These are phyloP conservation scores for Botryosphaeria dothidea DNA, from an alignment of 2,329 filamentous ascomycete genomes.

Conservation along the genomic window DNA sequence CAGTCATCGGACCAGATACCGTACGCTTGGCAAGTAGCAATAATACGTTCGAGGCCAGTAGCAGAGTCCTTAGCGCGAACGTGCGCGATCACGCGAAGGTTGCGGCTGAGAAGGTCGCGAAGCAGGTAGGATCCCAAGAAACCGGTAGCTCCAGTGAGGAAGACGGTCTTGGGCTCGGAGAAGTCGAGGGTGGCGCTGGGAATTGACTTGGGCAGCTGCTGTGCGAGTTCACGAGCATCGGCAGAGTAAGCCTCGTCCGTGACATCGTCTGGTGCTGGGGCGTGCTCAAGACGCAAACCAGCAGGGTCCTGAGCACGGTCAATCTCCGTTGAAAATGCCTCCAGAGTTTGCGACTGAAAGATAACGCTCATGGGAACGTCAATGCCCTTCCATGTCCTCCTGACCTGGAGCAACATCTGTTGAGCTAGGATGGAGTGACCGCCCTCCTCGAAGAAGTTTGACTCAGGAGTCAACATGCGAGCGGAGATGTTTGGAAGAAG, in stretches of 20 bases:
- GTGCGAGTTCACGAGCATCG: conserved; percentile 54
- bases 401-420: conserved; percentile 73
- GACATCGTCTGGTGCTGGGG: conserved; percentile 50
- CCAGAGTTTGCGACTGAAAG: conserved; percentile 66
- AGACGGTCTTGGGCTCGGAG: conserved; percentile 58
- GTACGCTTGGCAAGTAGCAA: conserved; percentile 70
- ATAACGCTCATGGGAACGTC: conserved; percentile 71
- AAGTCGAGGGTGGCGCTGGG: conserved; percentile 30
- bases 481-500: conserved; percentile 67
- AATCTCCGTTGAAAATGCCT: conserved; percentile 55
- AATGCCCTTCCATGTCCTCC: conserved; percentile 60
- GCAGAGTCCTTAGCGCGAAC: conserved; percentile 68
- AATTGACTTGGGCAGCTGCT: conserved; percentile 49
- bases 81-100: conserved; percentile 69
- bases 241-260: conserved; percentile 50
- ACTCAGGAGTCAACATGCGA: conserved; percentile 64
- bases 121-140: conserved; percentile 84
- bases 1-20: conserved; percentile 75
- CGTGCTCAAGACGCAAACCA: conserved; percentile 48
- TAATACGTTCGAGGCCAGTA: conserved; percentile 65
- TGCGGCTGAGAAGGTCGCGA: conserved; percentile 68
- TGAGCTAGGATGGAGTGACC: conserved; percentile 82
- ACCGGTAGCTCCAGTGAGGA: conserved; percentile 87
- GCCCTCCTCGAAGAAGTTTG: conserved; percentile 76
- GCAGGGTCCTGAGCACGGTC: conserved; percentile 52